These are phyloP conservation scores for Sugiyamaella castrensis DNA, from an alignment of 1,139 yeast species.

Conservation along the genomic window DNA sequence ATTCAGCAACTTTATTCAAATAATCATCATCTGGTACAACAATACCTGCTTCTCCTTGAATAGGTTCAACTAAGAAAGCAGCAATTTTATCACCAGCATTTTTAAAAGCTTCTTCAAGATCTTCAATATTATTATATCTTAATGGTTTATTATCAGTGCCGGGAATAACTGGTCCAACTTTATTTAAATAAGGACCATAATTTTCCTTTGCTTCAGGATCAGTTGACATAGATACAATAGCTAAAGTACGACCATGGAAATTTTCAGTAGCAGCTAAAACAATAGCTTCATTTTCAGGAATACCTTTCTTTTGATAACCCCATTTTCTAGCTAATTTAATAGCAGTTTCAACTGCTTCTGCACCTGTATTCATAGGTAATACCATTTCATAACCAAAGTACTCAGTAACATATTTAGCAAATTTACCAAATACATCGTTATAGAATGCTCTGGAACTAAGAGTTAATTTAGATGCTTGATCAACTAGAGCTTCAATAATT, in stretches of 20 bases:
- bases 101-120: conserved; percentile 76
- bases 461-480: conserved; percentile 83
- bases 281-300: conserved; percentile 78
- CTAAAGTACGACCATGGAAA: conserved; percentile 96
- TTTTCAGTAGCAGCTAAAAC: conserved; percentile 82
- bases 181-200: conserved; percentile 86
- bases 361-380: conserved; percentile 98
- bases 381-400: conserved; percentile 89
- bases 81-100: conserved; percentile 90
- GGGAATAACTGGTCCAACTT: conserved; percentile 80
- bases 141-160: conserved; percentile 41
- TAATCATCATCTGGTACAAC: conserved; percentile 89
- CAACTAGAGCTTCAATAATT: conserved; percentile 77
- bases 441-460: conserved; percentile 91
- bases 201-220: conserved; percentile 88
- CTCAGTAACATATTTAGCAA: conserved; percentile 85
- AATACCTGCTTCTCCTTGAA: conserved; percentile 98
- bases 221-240: conserved; percentile 93
- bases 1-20: conserved; percentile 64
- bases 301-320: conserved; percentile 90
- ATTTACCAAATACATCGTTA: conserved; percentile 81
- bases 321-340: conserved; percentile 93
- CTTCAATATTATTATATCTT: conserved; percentile 57
- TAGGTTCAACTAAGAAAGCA: conserved; percentile 89
- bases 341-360: conserved; percentile 97